Base-by-base conservation (phyloP, 1,139 yeast genomes). In the Sporopachydermia cereana region DNA sequence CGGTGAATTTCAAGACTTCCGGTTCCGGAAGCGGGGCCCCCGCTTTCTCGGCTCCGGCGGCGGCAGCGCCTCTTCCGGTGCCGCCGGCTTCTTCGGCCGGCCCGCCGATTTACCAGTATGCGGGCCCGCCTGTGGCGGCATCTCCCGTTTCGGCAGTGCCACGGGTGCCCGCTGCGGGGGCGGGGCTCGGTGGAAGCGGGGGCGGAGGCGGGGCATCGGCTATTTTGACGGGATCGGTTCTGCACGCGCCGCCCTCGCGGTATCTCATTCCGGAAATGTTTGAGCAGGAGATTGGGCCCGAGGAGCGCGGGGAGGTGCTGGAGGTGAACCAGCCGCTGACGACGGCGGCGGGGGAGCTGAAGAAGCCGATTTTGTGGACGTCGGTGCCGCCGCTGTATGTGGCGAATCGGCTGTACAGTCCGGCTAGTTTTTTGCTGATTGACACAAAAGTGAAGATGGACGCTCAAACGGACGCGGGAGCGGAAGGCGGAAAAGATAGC, bases 331-430 rank as follows among this genome's bases (percentile, higher is more conserved):
- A 56, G n/a, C 49, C 54, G 14, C 47, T 54, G 4, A 47, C 23
- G 9, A 45, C 30, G 20, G 42, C 43, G 20, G 45, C 36, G 29
- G 44, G 50, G 41, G 45, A 52, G 42, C 47, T 45, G n/a, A 56
- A 55, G 31, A 66, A 67, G 25, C 83, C 81, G 47, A 66, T 82
- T 36, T 63, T 84, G 20, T 88, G 95, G 89, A 85, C 80, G 61
- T 72, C 85, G 50, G 77, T 91, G 2, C 88, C 95, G 4, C 94
- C 95, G 12, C 66, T 81, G 7, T 66, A 71, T 45, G 63, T 79
- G 17, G 63, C 74, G 2, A 76, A 72, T 54, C 67, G 83, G 49
- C 63, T 79, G 46, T 53, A 65, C 46, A 51, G 55, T 49, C 9
- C 43, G 48, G 14, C 46, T 47, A 45, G 41, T 44, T 23, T 23